These are phyloP conservation scores for Venustampulla echinocandica DNA, from an alignment of 495 filamentous ascomycete genomes.

Conservation along the genomic window DNA sequence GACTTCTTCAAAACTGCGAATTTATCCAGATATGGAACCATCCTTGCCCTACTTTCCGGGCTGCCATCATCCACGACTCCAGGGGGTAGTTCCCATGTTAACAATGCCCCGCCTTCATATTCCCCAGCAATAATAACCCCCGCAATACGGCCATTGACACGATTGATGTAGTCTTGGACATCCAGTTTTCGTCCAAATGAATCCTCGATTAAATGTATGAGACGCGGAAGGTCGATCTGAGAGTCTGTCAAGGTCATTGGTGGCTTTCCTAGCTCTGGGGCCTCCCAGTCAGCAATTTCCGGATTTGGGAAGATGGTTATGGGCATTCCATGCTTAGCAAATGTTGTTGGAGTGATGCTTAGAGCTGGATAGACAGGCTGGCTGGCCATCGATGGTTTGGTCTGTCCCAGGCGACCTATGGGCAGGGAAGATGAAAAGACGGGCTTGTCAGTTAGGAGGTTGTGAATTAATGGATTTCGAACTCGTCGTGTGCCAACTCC, in stretches of 20 bases:
- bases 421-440: conserved; percentile 86
- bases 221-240: conserved; percentile 68
- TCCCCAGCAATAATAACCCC: conserved; percentile 91
- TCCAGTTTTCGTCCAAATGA: conserved; percentile 85
- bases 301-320: conserved; percentile 74
- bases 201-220: conserved; percentile 86
- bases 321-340: conserved; percentile 86
- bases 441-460: conserved; percentile 91
- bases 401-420: conserved; percentile 41
- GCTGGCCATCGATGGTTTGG: conserved; percentile 5
- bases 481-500: conserved; percentile 66
- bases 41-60: conserved; percentile 38
- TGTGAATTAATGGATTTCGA: conserved; percentile 92
- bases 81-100: conserved; percentile 87
- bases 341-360: conserved; percentile 52
- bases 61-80: conserved; percentile 44
- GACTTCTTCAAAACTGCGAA: conserved; percentile 85
- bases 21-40: conserved; percentile 95
- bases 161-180: conserved; percentile 66
- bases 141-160: conserved; percentile 69
- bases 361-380: conserved; percentile 12
- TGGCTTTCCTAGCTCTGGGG: conserved; percentile 43
- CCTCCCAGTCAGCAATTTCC: conserved; percentile 51
- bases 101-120: conserved; percentile 89
- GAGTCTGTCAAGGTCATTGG: conserved; percentile 63